These are phyloP conservation scores for Saccharomyces hybrid DNA, from an alignment of 1,139 yeast genomes.

Conservation along the genomic window DNA sequence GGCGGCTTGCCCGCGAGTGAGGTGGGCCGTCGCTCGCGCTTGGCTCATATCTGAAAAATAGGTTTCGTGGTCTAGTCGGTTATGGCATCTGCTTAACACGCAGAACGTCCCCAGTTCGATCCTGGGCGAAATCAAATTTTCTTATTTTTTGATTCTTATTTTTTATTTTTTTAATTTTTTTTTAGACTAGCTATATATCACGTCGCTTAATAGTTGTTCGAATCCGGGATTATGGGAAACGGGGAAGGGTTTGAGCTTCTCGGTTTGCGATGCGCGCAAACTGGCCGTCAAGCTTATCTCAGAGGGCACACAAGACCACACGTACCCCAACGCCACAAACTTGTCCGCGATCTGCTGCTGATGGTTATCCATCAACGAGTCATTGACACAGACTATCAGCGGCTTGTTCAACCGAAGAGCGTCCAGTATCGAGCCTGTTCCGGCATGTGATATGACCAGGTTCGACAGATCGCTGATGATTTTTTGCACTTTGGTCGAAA, in stretches of 20 bases:
- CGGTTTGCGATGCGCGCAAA: slow-evolving; percentile 5
- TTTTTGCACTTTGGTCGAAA: slow-evolving; percentile 37
- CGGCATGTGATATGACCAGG: slow-evolving; percentile 81
- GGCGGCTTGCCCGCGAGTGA: too few relatives aligned
- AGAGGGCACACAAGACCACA: slow-evolving; percentile 23
- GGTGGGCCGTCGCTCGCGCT: neutral
- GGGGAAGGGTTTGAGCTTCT: slow-evolving; percentile 10
- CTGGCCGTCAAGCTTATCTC: slow-evolving; percentile 8
- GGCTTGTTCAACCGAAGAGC: slow-evolving; percentile 49
- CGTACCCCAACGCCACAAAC: slow-evolving; percentile 37
- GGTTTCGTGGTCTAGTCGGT: slow-evolving; percentile 96
- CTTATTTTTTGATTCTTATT: neutral
- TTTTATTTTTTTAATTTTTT: neutral
- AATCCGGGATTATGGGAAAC: slow-evolving; percentile 8
- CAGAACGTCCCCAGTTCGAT: slow-evolving; percentile 99
- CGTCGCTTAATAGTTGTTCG: neutral
- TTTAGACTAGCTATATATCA: neutral
- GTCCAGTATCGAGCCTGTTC: slow-evolving; percentile 87
- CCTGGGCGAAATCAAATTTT: slow-evolving; percentile 87
- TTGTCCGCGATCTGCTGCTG: slow-evolving; percentile 70
- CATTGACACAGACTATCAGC: slow-evolving; percentile 65
- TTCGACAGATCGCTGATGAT: slow-evolving; percentile 39
- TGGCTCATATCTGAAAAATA: slow-evolving; percentile 3
- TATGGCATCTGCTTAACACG: slow-evolving; percentile 99
- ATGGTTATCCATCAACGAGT: slow-evolving; percentile 73